Evolutionary conservation across 805 yeast genomes (phyloP).

Genomic region (Pichia gijzeniarum): DNA sequence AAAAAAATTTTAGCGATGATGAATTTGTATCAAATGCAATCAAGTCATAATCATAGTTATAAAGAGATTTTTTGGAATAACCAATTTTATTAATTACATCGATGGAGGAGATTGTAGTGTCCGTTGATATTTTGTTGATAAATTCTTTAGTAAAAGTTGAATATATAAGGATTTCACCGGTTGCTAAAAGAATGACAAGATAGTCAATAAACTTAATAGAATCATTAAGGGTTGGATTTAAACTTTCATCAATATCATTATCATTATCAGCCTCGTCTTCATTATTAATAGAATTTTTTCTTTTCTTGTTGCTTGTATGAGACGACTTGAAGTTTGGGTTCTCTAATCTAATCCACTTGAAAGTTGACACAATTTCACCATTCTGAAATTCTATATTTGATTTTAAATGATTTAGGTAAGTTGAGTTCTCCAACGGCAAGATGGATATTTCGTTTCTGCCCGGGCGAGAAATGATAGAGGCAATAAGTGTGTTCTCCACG

Average conservation of each 20-base stretch:
- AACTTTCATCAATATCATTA: too few species aligned
- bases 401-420: constrained; percentile 14
- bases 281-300: constrained; percentile 16
- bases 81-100: constrained; percentile 16
- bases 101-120: constrained; percentile 23
- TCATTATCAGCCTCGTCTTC: neutral
- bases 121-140: constrained; percentile 32
- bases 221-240: too few species aligned
- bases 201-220: constrained; percentile 11
- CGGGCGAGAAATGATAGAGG: constrained; percentile 35
- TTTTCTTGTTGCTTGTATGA: constrained; percentile 18
- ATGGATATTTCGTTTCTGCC: constrained; percentile 43
- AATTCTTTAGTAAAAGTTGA: constrained; percentile 38
- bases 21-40: constrained; percentile 27
- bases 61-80: neutral
- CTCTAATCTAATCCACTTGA: constrained; percentile 32
- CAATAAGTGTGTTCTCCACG: constrained; percentile 13
- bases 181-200: constrained; percentile 21
- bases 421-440: constrained; percentile 18
- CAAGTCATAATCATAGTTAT: constrained; percentile 18
- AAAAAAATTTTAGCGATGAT: constrained; percentile 22
- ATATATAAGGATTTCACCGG: constrained; percentile 37
- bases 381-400: constrained; percentile 36
- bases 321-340: constrained; percentile 7
- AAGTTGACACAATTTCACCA: constrained; percentile 32